Evolutionary conservation across 1,284 basidiomycete species (phyloP).

Genomic region (Papiliotrema flavescens): DNA sequence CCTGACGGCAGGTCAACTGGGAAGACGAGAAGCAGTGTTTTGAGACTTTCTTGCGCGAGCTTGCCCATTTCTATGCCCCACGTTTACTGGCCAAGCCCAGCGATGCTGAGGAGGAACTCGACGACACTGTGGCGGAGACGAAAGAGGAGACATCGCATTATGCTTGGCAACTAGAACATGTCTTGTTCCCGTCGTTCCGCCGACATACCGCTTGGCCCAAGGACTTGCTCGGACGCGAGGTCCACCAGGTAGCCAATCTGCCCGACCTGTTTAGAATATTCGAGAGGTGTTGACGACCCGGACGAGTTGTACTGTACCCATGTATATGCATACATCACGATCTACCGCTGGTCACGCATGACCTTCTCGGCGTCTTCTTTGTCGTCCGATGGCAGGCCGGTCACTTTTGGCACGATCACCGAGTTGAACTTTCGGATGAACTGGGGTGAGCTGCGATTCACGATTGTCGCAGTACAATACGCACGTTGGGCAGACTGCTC

Average conservation of each 20-base stretch:
- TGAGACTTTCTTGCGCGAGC: constrained; percentile 74
- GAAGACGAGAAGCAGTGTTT: constrained; percentile 80
- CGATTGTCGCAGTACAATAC: background rate
- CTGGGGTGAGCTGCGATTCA: constrained; percentile 7
- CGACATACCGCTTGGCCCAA: constrained; percentile 68
- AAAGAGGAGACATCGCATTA: constrained; percentile 51
- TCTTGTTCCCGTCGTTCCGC: constrained; percentile 77
- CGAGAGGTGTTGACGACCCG: constrained; percentile 64
- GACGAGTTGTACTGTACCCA: background rate
- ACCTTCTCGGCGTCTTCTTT: constrained; percentile 23
- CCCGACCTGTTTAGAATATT: constrained; percentile 88
- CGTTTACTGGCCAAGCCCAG: constrained; percentile 40
- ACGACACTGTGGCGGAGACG: constrained; percentile 19
- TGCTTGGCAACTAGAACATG: constrained; percentile 80
- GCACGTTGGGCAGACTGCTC: constrained; percentile 26
- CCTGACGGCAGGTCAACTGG: constrained; percentile 72
- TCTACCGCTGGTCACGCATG: background rate
- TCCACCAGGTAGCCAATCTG: constrained; percentile 79
- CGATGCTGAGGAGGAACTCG: constrained; percentile 6
- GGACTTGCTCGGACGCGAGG: constrained; percentile 55
- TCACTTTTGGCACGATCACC: constrained; percentile 20
- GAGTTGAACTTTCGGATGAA: constrained; percentile 27
- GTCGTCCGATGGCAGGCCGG: constrained; percentile 17
- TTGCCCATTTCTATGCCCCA: constrained; percentile 86
- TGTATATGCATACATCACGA: background rate